These are phyloP conservation scores for Nigrospora oryzae DNA, from an alignment of 2,329 filamentous ascomycete genomes.

Conservation along the genomic window DNA sequence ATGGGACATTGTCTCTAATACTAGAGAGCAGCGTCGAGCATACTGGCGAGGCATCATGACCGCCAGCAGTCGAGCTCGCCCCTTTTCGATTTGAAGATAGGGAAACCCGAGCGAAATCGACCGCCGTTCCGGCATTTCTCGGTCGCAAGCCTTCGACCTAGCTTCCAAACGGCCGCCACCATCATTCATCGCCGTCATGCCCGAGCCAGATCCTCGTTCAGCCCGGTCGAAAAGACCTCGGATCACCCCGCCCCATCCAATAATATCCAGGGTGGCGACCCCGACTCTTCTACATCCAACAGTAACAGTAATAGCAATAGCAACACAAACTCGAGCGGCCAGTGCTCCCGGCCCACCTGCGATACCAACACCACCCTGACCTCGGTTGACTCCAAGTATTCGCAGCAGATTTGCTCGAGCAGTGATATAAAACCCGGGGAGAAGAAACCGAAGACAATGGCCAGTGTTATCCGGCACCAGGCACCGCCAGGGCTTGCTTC, in stretches of 20 bases:
- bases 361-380: constrained; percentile 24
- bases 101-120: constrained; percentile 5
- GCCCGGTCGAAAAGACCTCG: constrained; percentile 22
- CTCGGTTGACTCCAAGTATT: constrained; percentile 32
- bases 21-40: constrained; percentile 11
- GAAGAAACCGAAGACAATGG: constrained; percentile 12
- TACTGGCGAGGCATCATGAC: constrained; percentile 10
- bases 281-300: constrained; percentile 11
- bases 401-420: constrained; percentile 9
- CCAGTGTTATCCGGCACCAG: constrained; percentile 16
- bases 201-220: constrained; percentile 26
- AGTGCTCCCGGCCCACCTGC: constrained; percentile 14
- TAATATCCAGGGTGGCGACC: constrained; percentile 11
- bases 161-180: constrained; percentile 29
- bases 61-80: constrained; percentile 15
- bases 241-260: constrained; percentile 13
- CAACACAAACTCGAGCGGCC: constrained; percentile 15
- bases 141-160: constrained; percentile 26
- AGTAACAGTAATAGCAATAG: constrained; percentile 15
- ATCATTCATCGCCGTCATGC: constrained; percentile 30
- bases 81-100: not conserved
- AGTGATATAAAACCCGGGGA: constrained; percentile 19
- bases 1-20: constrained; percentile 2
- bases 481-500: constrained; percentile 11
- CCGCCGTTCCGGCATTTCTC: constrained; percentile 26